Evolutionary conservation across 1,284 basidiomycete species (phyloP).

Genomic region (Salmacisia buchloeana): DNA sequence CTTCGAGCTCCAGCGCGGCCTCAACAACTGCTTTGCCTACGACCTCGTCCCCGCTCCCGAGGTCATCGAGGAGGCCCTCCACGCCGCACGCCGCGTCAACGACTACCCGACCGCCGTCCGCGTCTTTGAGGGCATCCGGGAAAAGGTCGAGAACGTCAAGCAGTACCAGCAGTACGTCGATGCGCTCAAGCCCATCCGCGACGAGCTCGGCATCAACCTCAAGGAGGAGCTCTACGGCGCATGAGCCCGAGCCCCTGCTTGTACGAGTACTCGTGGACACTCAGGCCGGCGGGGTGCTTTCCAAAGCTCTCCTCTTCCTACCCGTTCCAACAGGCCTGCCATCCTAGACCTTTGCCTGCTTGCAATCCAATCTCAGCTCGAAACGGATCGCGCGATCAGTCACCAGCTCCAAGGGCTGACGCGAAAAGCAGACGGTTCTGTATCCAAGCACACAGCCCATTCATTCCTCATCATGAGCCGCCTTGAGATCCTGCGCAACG

Average conservation of each 20-base stretch:
- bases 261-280: no score
- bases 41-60: constrained; percentile 87
- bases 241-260: no score
- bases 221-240: constrained; percentile 45
- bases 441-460: no score
- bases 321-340: no score
- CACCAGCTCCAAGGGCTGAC: no score
- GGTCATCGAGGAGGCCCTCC: constrained; percentile 83
- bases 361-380: no score
- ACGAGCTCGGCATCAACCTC: constrained; percentile 44
- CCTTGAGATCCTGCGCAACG: constrained; percentile 1
- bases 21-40: constrained; percentile 99
- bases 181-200: constrained; percentile 39
- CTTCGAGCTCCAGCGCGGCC: constrained; percentile 76
- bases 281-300: no score
- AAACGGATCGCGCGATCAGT: no score
- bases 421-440: no score
- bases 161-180: constrained; percentile 50
- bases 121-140: constrained; percentile 64
- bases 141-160: constrained; percentile 47
- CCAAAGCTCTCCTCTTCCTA: no score
- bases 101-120: constrained; percentile 95
- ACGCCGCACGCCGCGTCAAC: constrained; percentile 83
- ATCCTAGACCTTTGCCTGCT: no score
- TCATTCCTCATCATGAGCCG: no score